Conservation (phyloP, 331 rosid genomes). For the Malus hybrid region DNA sequence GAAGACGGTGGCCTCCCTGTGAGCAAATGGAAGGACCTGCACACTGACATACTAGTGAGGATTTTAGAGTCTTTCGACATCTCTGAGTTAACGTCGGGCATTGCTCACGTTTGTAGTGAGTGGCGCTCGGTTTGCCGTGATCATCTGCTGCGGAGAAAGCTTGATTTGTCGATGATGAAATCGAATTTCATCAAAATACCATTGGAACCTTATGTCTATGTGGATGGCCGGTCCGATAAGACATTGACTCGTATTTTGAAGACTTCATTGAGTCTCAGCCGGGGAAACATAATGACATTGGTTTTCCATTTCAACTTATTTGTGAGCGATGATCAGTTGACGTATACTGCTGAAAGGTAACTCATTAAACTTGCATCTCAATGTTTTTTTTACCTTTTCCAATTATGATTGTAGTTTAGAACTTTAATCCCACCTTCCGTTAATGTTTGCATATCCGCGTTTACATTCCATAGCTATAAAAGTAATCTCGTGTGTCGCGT, state of each 20-base stretch:
- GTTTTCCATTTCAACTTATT: slow-evolving; percentile 67
- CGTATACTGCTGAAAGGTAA: slow-evolving; percentile 81
- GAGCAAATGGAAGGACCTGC: slow-evolving; percentile 71
- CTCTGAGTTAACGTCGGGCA: slow-evolving; percentile 51
- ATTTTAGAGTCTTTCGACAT: slow-evolving; percentile 59
- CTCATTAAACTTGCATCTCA: background rate
- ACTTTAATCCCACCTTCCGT: background rate
- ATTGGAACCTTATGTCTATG: slow-evolving; percentile 67
- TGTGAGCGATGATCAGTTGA: slow-evolving; percentile 62
- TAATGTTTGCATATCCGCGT: background rate
- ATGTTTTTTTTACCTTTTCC: background rate
- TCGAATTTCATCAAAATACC: slow-evolving; percentile 71
- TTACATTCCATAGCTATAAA: background rate
- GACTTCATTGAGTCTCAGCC: slow-evolving; percentile 61
- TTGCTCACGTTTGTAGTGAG: slow-evolving; percentile 63
- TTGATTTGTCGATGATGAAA: slow-evolving; percentile 60
- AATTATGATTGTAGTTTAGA: background rate
- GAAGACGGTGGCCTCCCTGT: slow-evolving; percentile 25
- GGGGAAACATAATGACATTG: slow-evolving; percentile 39
- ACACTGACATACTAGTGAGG: slow-evolving; percentile 58
- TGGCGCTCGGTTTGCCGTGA: slow-evolving; percentile 68
- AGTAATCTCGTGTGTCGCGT: background rate
- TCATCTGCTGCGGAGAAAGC: slow-evolving; percentile 68
- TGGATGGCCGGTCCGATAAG: slow-evolving; percentile 49
- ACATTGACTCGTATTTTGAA: slow-evolving; percentile 46